Evolutionary conservation across 108 stramenopile genomes (phyloP), one percentile per base, ranked within the genome.

Genomic region (Skeletonema marinoi): DNA sequence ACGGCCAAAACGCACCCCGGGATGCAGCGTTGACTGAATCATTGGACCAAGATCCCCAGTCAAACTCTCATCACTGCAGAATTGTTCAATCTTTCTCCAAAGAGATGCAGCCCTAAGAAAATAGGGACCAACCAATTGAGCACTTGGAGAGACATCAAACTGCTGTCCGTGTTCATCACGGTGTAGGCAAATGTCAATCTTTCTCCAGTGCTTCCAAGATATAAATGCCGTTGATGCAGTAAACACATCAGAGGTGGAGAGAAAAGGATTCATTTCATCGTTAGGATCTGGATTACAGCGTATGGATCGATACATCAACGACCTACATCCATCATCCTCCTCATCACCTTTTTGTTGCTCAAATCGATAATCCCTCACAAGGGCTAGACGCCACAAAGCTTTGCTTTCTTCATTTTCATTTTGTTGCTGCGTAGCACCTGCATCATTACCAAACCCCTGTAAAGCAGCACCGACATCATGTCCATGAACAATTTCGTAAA

Each of bases 41-140:
- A 6, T 6, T 31, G 12, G 21, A 16, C 72, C 68, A 66, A 73
- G 8, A 9, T 12, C 8, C 10, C 63, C 32, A 16, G 77, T 64
- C 25, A 65, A 35, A 12, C 25, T 48, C 9, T 67, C 51, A 54
- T 72, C 32, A 33, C 83, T 66, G 33, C 74, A 80, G 85, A 85
- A 88, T 21, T 73, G 33, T 35, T 80, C 85, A 19, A 88, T 70
- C 54, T 72, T 70, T 48, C 69, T 19, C 87, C 87, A 88, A 31
- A 88, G 39, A 11, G 46, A 42, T 19, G 85, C 85, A 29, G 88
- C 85, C 32, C 88, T 70, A 1, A 86, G 71, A 58, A 82, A 88
- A 58, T 81, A 84, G 4, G 87, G 77, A 17, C 78, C 78, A 39
- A 71, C 46, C 11, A 71, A 21, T 50, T 48, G 61, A 38, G 44